Evolutionary conservation across 2,329 filamentous ascomycete species (phyloP).

Genomic region (Claviceps humidiphila): DNA sequence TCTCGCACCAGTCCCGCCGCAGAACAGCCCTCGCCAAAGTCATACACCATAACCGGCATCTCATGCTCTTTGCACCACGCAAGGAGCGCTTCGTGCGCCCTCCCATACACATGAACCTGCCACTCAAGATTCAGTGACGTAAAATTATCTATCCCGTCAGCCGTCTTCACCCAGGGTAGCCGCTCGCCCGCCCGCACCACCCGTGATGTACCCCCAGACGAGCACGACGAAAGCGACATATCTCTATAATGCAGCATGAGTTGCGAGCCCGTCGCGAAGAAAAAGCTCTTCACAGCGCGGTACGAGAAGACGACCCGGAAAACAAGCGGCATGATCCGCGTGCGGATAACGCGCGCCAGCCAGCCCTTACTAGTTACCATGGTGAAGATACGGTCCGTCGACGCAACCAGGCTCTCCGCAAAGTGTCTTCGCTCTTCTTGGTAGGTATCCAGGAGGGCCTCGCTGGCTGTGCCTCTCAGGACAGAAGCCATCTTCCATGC

Average conservation of each 20-base stretch:
- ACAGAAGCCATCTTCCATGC: constrained; percentile 35
- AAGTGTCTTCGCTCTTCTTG: background rate
- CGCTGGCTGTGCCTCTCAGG: constrained; percentile 9
- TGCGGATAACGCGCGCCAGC: background rate
- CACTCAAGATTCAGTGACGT: background rate
- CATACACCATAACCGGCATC: background rate
- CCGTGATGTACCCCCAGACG: background rate
- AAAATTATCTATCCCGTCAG: background rate
- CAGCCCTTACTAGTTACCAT: background rate
- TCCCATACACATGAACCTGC: constrained; percentile 3
- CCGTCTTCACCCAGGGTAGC: background rate
- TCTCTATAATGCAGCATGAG: background rate
- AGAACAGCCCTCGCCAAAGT: background rate
- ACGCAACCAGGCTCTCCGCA: background rate
- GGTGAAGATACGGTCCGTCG: constrained; percentile 2
- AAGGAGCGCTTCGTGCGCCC: background rate
- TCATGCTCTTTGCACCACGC: background rate
- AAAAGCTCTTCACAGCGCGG: background rate
- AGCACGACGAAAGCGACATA: background rate
- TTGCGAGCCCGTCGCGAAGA: background rate
- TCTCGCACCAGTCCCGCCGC: background rate
- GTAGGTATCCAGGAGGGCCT: background rate
- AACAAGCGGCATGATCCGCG: background rate
- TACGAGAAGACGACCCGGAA: background rate
- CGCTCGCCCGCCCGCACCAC: background rate